Evolutionary conservation across 257 asterid species (phyloP).

Genomic region (Linderniella brevidens): DNA sequence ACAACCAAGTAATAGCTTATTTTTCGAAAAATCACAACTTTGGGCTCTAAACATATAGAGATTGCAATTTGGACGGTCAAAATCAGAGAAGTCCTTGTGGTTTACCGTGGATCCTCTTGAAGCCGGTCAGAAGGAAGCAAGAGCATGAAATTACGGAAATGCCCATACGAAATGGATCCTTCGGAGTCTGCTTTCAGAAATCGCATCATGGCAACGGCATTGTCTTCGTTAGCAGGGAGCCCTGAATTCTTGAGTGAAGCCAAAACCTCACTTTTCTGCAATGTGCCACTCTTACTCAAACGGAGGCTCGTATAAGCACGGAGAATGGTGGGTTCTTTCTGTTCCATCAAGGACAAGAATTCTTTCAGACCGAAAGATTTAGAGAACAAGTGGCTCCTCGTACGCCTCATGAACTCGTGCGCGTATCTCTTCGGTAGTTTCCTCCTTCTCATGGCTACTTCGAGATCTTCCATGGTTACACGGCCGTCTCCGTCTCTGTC

Average conservation of each 20-base stretch:
- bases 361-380: slow-evolving; percentile 97
- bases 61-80: too few relatives aligned
- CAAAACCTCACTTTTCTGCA: slow-evolving; percentile 83
- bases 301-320: slow-evolving; percentile 95
- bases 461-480: slow-evolving; percentile 92
- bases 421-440: slow-evolving; percentile 90
- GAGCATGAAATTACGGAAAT: slow-evolving; percentile 93
- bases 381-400: slow-evolving; percentile 81
- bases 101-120: slow-evolving; percentile 96
- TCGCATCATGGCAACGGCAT: slow-evolving; percentile 99
- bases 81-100: neutral
- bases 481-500: slow-evolving; percentile 98
- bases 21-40: too few relatives aligned
- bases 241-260: slow-evolving; percentile 84
- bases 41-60: too few relatives aligned
- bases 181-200: slow-evolving; percentile 81
- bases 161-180: slow-evolving; percentile 93
- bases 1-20: too few relatives aligned
- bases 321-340: slow-evolving; percentile 95
- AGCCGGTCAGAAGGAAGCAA: slow-evolving; percentile 93
- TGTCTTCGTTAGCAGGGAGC: slow-evolving; percentile 96
- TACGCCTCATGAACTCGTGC: slow-evolving; percentile 73
- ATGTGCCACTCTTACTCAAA: slow-evolving; percentile 92
- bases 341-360: slow-evolving; percentile 88
- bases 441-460: slow-evolving; percentile 83